Conservation (phyloP, 768 basidiomycete genomes). For the Amanita jacksonii region DNA sequence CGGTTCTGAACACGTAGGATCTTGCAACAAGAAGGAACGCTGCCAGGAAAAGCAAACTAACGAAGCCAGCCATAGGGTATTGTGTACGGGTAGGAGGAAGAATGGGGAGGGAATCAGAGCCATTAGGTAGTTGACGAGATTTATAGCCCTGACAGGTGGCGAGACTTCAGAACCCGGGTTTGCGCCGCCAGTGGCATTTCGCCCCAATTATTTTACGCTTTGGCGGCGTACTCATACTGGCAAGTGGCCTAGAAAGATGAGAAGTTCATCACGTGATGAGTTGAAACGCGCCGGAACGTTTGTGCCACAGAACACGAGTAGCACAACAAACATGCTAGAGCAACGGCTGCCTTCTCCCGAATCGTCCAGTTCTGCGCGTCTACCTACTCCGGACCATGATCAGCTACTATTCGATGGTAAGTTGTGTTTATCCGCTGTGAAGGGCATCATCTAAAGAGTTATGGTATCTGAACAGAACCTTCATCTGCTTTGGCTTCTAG, state of each 20-base stretch:
- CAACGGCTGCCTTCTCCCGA: constrained; percentile 4
- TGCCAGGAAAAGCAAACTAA: constrained; percentile 25
- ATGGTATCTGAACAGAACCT: constrained; percentile 37
- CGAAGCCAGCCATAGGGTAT: constrained; percentile 22
- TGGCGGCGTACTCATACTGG: no score
- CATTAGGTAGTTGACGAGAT: no score
- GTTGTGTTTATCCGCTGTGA: constrained; percentile 12
- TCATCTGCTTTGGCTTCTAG: constrained; percentile 56
- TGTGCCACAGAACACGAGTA: no score
- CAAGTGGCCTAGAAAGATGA: no score
- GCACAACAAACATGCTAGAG: no score
- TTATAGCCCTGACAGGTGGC: no score
- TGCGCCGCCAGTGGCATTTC: no score
- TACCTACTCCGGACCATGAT: constrained; percentile 42
- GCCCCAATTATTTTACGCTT: no score
- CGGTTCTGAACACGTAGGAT: constrained; percentile 13
- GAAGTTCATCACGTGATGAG: no score
- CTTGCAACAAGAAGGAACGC: constrained; percentile 22
- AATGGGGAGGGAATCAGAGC: no score
- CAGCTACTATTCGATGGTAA: constrained; percentile 35
- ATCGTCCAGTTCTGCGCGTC: constrained; percentile 21
- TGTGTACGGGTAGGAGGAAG: not conserved
- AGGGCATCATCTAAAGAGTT: constrained; percentile 5
- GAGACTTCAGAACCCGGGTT: no score
- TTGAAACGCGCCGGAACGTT: no score